Conservation (phyloP, 2,329 filamentous ascomycete genomes). For the Cryphonectria nitschkei region DNA sequence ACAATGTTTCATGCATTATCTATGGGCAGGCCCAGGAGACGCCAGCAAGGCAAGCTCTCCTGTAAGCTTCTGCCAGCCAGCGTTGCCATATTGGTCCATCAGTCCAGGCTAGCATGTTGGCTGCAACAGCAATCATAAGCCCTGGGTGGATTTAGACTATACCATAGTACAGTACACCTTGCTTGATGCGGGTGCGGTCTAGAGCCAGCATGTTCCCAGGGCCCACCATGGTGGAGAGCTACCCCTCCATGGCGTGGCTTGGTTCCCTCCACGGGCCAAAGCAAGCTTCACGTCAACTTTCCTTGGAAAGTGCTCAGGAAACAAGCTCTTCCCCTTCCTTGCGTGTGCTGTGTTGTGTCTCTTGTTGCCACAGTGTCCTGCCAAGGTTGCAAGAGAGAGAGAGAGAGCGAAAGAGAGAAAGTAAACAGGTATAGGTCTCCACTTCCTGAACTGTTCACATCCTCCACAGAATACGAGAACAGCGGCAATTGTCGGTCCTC, state of each 20-base stretch:
- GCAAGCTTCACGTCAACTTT: slow-evolving; percentile 10
- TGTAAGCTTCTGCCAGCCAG: neutral
- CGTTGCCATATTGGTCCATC: slow-evolving; percentile 13
- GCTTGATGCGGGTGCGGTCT: neutral
- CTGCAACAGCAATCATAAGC: slow-evolving; percentile 16
- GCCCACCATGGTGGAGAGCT: slow-evolving; percentile 26
- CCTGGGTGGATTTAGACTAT: slow-evolving; percentile 3
- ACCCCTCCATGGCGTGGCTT: slow-evolving; percentile 20
- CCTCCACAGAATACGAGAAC: neutral
- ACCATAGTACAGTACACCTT: neutral
- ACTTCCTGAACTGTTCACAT: neutral
- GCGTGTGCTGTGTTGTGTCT: neutral
- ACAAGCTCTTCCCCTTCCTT: neutral
- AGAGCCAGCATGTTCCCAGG: slow-evolving; percentile 19
- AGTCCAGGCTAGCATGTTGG: slow-evolving; percentile 16
- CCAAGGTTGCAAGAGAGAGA: neutral
- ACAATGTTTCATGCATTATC: slow-evolving; percentile 14
- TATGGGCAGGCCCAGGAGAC: neutral
- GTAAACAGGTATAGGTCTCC: neutral
- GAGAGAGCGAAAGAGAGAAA: neutral
- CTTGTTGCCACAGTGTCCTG: slow-evolving; percentile 7
- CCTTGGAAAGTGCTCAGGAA: neutral
- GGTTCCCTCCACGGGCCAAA: slow-evolving; percentile 11
- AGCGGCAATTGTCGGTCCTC: neutral
- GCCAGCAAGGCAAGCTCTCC: neutral